Evolutionary conservation across 2,329 filamentous ascomycete genomes (phyloP).

Genomic region (Cytospora mali): DNA sequence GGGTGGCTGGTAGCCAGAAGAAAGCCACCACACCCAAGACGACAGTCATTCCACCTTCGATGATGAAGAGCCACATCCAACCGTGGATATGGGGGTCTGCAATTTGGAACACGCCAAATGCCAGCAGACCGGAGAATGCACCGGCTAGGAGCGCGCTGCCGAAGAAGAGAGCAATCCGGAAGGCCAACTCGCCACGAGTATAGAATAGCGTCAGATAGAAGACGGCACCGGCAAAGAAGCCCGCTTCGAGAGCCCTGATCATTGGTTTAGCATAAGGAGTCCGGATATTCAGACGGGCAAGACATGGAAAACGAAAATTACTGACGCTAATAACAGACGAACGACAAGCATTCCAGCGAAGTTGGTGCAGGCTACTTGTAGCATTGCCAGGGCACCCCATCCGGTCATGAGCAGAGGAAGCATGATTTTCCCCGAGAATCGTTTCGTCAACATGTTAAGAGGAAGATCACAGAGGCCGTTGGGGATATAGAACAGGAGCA

Average conservation of each 20-base stretch:
- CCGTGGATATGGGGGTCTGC: constrained; percentile 17
- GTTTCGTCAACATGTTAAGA: constrained; percentile 51
- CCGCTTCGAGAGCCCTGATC: constrained; percentile 46
- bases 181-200: constrained; percentile 37
- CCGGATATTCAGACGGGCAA: not conserved
- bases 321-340: constrained; percentile 49
- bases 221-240: constrained; percentile 57
- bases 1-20: constrained; percentile 22
- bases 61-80: constrained; percentile 30
- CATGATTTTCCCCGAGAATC: constrained; percentile 39
- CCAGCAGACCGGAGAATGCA: constrained; percentile 26
- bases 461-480: constrained; percentile 53
- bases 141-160: constrained; percentile 24
- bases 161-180: constrained; percentile 28
- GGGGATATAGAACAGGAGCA: constrained; percentile 54
- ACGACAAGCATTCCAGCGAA: constrained; percentile 53
- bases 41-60: constrained; percentile 25
- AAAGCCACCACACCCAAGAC: constrained; percentile 20
- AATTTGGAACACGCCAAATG: constrained; percentile 27
- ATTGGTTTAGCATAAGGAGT: not conserved
- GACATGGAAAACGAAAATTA: not conserved
- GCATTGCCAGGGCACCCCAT: constrained; percentile 51
- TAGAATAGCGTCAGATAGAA: constrained; percentile 58
- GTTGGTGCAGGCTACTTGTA: constrained; percentile 51
- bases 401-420: constrained; percentile 47